Conservation (phyloP, 2,329 filamentous ascomycete species). For the Monascus ruber region DNA sequence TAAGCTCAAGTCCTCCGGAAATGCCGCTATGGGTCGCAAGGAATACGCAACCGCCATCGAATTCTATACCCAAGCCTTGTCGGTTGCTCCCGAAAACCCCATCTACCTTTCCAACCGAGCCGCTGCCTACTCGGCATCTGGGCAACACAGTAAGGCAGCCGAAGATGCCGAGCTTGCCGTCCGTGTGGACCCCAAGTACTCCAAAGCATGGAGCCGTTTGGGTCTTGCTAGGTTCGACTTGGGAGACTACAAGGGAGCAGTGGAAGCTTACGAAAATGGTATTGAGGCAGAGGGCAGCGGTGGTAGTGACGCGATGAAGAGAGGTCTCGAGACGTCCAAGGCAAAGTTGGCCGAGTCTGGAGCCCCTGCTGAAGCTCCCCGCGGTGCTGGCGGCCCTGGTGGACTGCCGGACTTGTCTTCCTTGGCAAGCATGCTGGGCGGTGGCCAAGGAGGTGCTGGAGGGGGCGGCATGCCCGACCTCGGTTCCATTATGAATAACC, state of each 20-base stretch:
- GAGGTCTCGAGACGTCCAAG: slow-evolving; percentile 89
- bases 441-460: slow-evolving; percentile 43
- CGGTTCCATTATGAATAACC: slow-evolving; percentile 82
- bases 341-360: slow-evolving; percentile 71
- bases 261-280: slow-evolving; percentile 88
- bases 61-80: slow-evolving; percentile 77
- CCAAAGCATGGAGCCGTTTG: slow-evolving; percentile 91
- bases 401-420: slow-evolving; percentile 62
- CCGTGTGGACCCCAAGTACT: slow-evolving; percentile 79
- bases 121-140: slow-evolving; percentile 75
- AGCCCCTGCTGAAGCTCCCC: slow-evolving; percentile 35
- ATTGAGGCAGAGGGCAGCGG: slow-evolving; percentile 92
- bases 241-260: slow-evolving; percentile 78
- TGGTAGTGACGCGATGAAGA: slow-evolving; percentile 94
- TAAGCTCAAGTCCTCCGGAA: slow-evolving; percentile 77
- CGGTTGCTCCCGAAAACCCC: slow-evolving; percentile 70
- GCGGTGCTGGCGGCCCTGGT: slow-evolving; percentile 39
- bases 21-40: slow-evolving; percentile 89
- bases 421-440: slow-evolving; percentile 62
- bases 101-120: slow-evolving; percentile 98
- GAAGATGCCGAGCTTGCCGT: slow-evolving; percentile 87
- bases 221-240: slow-evolving; percentile 86
- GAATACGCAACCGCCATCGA: slow-evolving; percentile 76
- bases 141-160: slow-evolving; percentile 72
- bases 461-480: slow-evolving; percentile 76